These are phyloP conservation scores for Beauveria bassiana DNA, from an alignment of 2,329 filamentous ascomycete genomes.

Conservation along the genomic window DNA sequence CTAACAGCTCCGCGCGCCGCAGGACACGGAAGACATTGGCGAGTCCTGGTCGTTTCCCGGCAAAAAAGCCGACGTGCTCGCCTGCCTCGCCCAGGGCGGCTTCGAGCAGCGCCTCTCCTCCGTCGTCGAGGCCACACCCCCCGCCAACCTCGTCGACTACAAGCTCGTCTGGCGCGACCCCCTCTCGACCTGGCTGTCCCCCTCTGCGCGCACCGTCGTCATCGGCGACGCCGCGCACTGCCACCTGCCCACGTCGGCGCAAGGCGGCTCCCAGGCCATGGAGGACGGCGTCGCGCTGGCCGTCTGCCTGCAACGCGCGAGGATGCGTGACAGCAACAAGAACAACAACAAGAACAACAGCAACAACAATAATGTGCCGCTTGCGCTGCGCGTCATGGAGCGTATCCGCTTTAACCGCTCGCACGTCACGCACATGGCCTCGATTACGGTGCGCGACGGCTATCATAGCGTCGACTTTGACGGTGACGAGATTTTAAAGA, in stretches of 20 bases:
- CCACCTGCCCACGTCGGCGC: slow-evolving; percentile 32
- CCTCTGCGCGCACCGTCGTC: slow-evolving; percentile 26
- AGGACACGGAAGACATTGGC: neutral
- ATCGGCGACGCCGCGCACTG: slow-evolving; percentile 35
- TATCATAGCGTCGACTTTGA: neutral
- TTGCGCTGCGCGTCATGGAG: neutral
- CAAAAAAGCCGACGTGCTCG: neutral
- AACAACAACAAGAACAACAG: no score
- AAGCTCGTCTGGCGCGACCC: neutral
- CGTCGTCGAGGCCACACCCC: neutral
- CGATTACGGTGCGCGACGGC: neutral
- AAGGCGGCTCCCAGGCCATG: slow-evolving; percentile 33
- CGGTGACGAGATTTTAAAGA: neutral
- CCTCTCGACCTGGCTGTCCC: slow-evolving; percentile 21
- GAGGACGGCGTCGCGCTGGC: slow-evolving; percentile 34
- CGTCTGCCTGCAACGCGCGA: slow-evolving; percentile 21
- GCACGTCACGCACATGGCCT: neutral
- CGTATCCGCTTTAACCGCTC: neutral
- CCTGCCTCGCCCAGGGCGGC: neutral
- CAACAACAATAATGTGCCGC: slow-evolving; percentile 12
- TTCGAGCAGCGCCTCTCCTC: neutral
- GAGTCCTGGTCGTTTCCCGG: neutral
- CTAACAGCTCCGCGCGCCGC: neutral
- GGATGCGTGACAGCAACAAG: slow-evolving; percentile 7
- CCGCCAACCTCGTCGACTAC: neutral